Evolutionary conservation across 2,329 filamentous ascomycete species (phyloP), one percentile per base, ranked within the genome.

Genomic region (Aspergillus intermedius): DNA sequence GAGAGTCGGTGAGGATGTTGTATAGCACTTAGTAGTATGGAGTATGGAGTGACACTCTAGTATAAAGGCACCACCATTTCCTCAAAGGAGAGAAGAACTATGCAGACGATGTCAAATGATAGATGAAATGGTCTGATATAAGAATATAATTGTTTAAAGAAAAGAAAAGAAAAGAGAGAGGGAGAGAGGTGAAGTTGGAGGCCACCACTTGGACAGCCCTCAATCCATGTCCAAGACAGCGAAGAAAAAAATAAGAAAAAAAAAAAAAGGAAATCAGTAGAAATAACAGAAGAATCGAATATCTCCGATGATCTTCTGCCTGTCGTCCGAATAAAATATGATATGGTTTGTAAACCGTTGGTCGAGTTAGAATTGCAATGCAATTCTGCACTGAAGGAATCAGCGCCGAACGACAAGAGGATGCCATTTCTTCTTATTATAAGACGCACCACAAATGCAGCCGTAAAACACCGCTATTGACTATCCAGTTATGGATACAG

Each of bases 221-320:
- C 34, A 37, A 37, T 37, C n/a, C 34, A 37, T 37, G 34, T 39
- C 23, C n/a, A 28, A 45, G 25, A 49, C 25, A 22, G 39, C 32
- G 32, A 45, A 45, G 49, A 37, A 50, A 46, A 50, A 45, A 49
- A 19, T 50, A 48, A 48, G 45, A 44, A 45, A 49, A 46, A 39
- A 13, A 23, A 45, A 21, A 15, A 40, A 40, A 40, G 9, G 12
- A 42, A 42, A 21, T 21, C 15, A 9, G 21, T 22, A 34, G 42
- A 56, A 42, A 21, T 13, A 42, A 13, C 19, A 42, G 13, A 42
- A 19, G 19, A 23, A 22, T 13, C 6, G 40, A 25, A 42, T 13
- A 13, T 15, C 12, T 42, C 40, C 12, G 17, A 37, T 37, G 25
- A 12, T 37, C n/a, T 37, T 37, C n/a, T 17, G 25, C 9, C 25